These are phyloP conservation scores for Solanum etuberosum DNA, from an alignment of 257 asterid genomes.

Conservation along the genomic window DNA sequence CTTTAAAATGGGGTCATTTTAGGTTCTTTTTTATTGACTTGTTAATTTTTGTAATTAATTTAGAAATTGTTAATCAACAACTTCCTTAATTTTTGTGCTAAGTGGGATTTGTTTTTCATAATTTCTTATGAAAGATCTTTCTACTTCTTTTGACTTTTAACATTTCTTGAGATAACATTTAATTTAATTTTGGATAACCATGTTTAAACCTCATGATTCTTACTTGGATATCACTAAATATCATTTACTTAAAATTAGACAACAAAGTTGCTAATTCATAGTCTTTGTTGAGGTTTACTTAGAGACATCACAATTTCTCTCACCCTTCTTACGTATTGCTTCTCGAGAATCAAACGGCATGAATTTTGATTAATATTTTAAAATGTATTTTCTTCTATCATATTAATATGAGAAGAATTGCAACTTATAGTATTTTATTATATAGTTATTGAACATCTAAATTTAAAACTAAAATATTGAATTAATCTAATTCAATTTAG, in stretches of 20 bases:
- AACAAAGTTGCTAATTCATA: neutral
- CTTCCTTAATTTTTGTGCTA: neutral
- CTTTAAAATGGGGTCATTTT: neutral
- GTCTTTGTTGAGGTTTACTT: neutral
- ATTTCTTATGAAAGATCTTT: neutral
- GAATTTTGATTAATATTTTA: neutral
- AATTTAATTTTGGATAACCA: neutral
- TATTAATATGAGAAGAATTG: no score
- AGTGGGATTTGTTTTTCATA: neutral
- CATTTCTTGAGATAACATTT: neutral
- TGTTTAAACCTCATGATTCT: neutral
- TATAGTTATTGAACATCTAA: no score
- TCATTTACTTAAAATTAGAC: neutral
- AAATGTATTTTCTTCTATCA: no score
- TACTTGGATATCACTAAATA: neutral
- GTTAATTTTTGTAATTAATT: neutral
- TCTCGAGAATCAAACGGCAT: fast-evolving
- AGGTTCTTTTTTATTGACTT: neutral
- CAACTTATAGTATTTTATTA: no score
- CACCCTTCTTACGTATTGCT: fast-evolving
- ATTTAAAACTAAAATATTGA: no score
- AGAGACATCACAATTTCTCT: neutral
- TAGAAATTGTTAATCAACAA: neutral
- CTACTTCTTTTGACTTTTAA: neutral
- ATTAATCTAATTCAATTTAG: neutral